These are phyloP conservation scores for Fusarium sp. DNA, from an alignment of 2,329 filamentous ascomycete species.

Conservation along the genomic window DNA sequence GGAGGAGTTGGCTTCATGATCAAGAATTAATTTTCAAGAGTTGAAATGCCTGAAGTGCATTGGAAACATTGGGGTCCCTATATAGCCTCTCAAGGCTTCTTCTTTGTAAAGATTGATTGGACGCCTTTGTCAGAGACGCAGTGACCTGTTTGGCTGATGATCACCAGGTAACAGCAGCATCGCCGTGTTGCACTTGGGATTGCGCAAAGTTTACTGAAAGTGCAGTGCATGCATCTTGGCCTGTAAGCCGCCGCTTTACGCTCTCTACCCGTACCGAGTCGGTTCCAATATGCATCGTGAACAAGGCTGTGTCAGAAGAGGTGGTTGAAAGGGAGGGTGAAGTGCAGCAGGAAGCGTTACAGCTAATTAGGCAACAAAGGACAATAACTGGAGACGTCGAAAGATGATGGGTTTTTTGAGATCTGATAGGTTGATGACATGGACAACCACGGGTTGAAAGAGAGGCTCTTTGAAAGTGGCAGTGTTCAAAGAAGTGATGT, in stretches of 20 bases:
- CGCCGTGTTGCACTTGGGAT: conserved; percentile 27
- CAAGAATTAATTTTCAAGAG: not conserved
- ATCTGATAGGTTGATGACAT: not conserved
- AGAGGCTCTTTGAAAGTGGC: not conserved
- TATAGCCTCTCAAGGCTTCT: conserved; percentile 14
- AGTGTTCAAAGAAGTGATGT: conserved; percentile 1
- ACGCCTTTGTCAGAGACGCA: conserved; percentile 17
- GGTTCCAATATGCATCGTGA: conserved; percentile 15
- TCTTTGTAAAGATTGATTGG: conserved; percentile 12
- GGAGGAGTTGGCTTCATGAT: conserved; percentile 30
- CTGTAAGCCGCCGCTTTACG: conserved; percentile 24
- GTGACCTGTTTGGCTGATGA: conserved; percentile 4
- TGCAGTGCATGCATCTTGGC: conserved; percentile 15
- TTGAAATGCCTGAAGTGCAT: not conserved
- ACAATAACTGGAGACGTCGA: conserved; percentile 2
- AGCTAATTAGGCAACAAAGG: conserved; percentile 26
- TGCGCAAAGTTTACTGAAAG: conserved; percentile 11
- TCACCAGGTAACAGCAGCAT: conserved; percentile 25
- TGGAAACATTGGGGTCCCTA: conserved; percentile 4
- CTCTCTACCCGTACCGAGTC: not conserved
- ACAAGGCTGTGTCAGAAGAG: conserved; percentile 21
- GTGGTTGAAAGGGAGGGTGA: conserved; percentile 22
- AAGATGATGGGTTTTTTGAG: not conserved
- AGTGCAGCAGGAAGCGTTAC: conserved; percentile 17
- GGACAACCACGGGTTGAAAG: not conserved